Evolutionary conservation across 148 eudicot genomes (phyloP), one percentile per base, ranked within the genome.

Genomic region (Fallopia convolvulus): DNA sequence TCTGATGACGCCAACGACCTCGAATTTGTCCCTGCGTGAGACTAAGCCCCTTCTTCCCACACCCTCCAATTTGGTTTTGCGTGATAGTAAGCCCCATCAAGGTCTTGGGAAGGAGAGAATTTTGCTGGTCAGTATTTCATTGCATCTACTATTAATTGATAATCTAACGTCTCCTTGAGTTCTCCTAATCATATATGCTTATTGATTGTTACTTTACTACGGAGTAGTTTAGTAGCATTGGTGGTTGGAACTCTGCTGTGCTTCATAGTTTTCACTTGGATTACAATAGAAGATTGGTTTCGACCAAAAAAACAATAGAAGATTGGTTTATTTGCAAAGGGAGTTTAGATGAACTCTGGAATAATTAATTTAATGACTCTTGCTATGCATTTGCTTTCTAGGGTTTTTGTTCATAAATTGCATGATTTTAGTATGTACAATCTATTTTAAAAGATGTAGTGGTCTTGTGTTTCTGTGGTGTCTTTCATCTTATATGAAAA

Each of bases 1-100:
- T 79, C 85, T 77, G 4, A 49, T 23, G 36, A 17, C 15, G 70
- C 36, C 15, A 70, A 73, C 74, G 20, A 80, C 49, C 26, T 12
- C 65, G 40, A 63, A 78, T 33, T 73, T 56, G 44, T 15, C 6
- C 13, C 56, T 75, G 77, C 78, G 52, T 58, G 83, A 81, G 74
- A 39, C 74, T 70, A 79, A 77, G 23, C 44, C 73, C 11, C 39
- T 15, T 68, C n/a, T 3, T 5, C n/a, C 56, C 18, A 6, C 26
- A 2, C 2, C 30, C 12, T 23, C 72, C 18, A 61, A 78, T 32
- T 72, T 47, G 42, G n/a, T 10, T 13, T 53, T 75, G 73, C 78
- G 44, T 60, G 83, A 77, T 74, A 47, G 75, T 70, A 79, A 77
- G 39, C 47, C 68, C 6, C 32, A 7, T 21, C 32, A 21, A 21